Evolutionary conservation across 495 filamentous ascomycete species (phyloP), one percentile per base, ranked within the genome.

Genomic region (Daldinia caldariorum): DNA sequence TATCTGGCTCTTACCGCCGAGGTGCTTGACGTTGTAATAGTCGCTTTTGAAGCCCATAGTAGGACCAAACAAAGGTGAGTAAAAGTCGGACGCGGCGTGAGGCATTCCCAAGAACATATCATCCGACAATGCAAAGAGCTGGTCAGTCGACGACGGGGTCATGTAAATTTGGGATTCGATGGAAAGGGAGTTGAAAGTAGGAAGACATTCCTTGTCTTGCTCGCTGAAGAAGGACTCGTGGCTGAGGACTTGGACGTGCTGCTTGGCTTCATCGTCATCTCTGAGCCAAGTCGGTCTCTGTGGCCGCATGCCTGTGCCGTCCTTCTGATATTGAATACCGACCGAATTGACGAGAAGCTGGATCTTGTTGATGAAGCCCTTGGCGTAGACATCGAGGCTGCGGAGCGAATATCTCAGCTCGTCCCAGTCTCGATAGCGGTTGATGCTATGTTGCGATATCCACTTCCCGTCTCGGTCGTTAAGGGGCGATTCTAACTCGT

Each of bases 341-440:
- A 80, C 80, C 14, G 76, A 76, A 51, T 82, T 82, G 43, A 82
- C 79, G 3, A 82, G 74, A 5, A 82, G 70, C 60, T 81, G 80
- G 57, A 82, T 79, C 58, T 78, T 77, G 65, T 82, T 82, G 51
- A 75, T 64, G 74, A 82, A 80, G 6, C 55, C 63, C 38, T 66
- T 69, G 49, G 80, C 80, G 58, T 80, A 77, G 57, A 76, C 75
- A 45, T 81, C 77, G 18, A 82, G 73, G 41, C 78, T 82, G 16
- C 80, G 75, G 69, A 82, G 71, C 4, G 80, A 82, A 45, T 80
- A 82, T 41, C 77, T 74, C 13, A 82, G 63, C 61, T 82, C 80
- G 41, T 81, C 78, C 80, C 80, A 82, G 58, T 82, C 80, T 1
- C 80, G 78, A 67, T 82, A 82, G 18, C 80, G 57, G 61, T 82